Percentiles rank a stretch among this genome's conserved stretches.
These are phyloP conservation scores for Ustilago bromivora DNA, from an alignment of 1,284 basidiomycete genomes.

Conservation along the genomic window DNA sequence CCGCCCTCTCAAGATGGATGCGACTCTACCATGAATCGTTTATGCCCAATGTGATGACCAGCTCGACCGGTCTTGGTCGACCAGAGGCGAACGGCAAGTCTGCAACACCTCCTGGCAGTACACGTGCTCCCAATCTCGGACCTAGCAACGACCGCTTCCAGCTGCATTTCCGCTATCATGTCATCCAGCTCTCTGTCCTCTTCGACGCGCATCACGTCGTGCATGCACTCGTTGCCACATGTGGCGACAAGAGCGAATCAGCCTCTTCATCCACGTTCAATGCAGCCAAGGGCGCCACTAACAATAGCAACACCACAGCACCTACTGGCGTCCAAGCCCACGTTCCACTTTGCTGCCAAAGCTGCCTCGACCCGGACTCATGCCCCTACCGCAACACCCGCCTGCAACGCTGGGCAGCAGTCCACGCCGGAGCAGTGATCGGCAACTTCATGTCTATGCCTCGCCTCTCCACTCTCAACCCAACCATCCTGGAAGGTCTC, in stretches of 20 bases:
- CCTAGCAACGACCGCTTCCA: slow-evolving; percentile 47
- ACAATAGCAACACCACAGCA: not conserved
- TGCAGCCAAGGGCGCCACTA: not conserved
- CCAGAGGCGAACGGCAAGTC: slow-evolving; percentile 5
- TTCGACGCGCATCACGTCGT: slow-evolving; percentile 46
- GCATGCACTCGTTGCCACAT: slow-evolving; percentile 34
- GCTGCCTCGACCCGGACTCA: slow-evolving; percentile 20
- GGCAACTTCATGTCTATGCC: slow-evolving; percentile 49
- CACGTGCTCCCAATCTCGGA: slow-evolving; percentile 26
- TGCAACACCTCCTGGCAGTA: not conserved
- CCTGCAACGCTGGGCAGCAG: slow-evolving; percentile 41
- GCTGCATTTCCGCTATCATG: slow-evolving; percentile 45
- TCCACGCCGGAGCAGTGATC: slow-evolving; percentile 46
- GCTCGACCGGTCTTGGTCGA: slow-evolving; percentile 17
- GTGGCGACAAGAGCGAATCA: slow-evolving; percentile 23
- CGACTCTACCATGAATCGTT: slow-evolving; percentile 39
- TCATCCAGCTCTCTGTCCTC: slow-evolving; percentile 39
- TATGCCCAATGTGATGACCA: slow-evolving; percentile 26
- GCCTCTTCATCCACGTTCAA: not conserved
- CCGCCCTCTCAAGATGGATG: slow-evolving; percentile 44
- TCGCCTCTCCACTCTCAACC: slow-evolving; percentile 36
- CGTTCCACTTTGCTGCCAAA: slow-evolving; percentile 33
- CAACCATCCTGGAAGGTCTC: slow-evolving; percentile 44
- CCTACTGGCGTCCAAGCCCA: slow-evolving; percentile 13
- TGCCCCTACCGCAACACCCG: slow-evolving; percentile 40